Conservation (phyloP, 805 yeast species). For the Kodamaea laetipori region DNA sequence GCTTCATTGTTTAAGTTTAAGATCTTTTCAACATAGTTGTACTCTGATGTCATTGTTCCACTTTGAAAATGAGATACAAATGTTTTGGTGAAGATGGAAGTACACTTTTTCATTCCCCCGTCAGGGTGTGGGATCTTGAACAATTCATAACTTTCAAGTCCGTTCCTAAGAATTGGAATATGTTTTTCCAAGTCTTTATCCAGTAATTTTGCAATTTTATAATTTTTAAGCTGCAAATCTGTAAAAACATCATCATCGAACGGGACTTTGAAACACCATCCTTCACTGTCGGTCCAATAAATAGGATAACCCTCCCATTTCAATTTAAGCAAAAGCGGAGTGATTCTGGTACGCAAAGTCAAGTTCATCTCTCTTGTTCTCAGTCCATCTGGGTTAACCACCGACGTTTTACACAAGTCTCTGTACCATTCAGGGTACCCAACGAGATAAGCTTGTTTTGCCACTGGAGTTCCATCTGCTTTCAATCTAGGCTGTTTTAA, state of each 20-base stretch:
- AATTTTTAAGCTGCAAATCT: constrained; percentile 40
- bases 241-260: constrained; percentile 30
- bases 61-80: constrained; percentile 73
- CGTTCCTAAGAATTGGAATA: constrained; percentile 2
- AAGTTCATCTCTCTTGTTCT: constrained; percentile 50
- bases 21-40: constrained; percentile 73
- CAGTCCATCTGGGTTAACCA: constrained; percentile 32
- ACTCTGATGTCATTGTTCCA: constrained; percentile 70
- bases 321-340: constrained; percentile 74
- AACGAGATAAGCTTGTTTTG: constrained; percentile 73
- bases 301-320: constrained; percentile 87
- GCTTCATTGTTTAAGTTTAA: constrained; percentile 75
- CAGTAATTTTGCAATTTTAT: constrained; percentile 31
- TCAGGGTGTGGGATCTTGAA: constrained; percentile 89
- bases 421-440: constrained; percentile 96
- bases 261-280: constrained; percentile 86
- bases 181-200: constrained; percentile 32
- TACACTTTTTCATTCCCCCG: constrained; percentile 73
- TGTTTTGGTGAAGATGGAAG: constrained; percentile 75
- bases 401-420: constrained; percentile 45
- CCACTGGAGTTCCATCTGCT: constrained; percentile 67
- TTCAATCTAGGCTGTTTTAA: constrained; percentile 59
- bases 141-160: constrained; percentile 33
- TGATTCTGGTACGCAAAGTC: constrained; percentile 69
- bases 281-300: constrained; percentile 73